Evolutionary conservation across 495 filamentous ascomycete species (phyloP), one percentile per base, ranked within the genome.

Genomic region (Talaromyces wortmannii): DNA sequence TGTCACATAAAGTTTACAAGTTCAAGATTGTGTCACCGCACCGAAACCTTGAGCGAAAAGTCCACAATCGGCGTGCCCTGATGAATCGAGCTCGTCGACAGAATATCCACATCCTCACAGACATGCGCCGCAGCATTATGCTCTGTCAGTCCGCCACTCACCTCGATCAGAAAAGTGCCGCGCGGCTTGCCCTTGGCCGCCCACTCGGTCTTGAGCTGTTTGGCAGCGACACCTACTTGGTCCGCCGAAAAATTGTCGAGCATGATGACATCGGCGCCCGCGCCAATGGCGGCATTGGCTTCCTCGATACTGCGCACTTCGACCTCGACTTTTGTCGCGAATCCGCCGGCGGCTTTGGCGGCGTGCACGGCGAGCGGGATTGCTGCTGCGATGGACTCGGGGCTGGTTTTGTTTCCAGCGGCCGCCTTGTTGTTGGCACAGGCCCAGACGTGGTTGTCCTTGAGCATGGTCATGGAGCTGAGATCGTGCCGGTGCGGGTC

Each of bases 401-500:
- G 56, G 12, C 52, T 57, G 8, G 45, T 31, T 31, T 45, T 0
- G 2, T 12, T 10, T 10, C 18, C 15, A 7, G 54, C 12, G 17
- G 15, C 29, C 8, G 46, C 49, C n/a, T 36, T 36, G 52, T 75
- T 76, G 55, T 82, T 81, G 6, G 78, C 80, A 59, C 86, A 85
- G 42, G 89, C 88, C 87, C 90, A 95, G 31, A 98, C 83, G 67
- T 98, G 94, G 67, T 98, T 98, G 70, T 98, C 94, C 75, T 98
- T 98, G 50, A 98, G 78, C 94, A 98, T 98, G 23, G 88, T 90
- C 94, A 98, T 97, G 45, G 84, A 79, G 58, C 86, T 90, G 40
- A 98, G 73, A 70, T 97, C 95, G 69, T 96, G 89, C 12, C 94
- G 81, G 65, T 98, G 95, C 1, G 86, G 82, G 65, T 98, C 94